A percentile compares a stretch with the other conserved stretches of the same genome.
These are phyloP conservation scores for Domatiomyces globalis DNA, from an alignment of 2,329 filamentous ascomycete species.

Conservation along the genomic window DNA sequence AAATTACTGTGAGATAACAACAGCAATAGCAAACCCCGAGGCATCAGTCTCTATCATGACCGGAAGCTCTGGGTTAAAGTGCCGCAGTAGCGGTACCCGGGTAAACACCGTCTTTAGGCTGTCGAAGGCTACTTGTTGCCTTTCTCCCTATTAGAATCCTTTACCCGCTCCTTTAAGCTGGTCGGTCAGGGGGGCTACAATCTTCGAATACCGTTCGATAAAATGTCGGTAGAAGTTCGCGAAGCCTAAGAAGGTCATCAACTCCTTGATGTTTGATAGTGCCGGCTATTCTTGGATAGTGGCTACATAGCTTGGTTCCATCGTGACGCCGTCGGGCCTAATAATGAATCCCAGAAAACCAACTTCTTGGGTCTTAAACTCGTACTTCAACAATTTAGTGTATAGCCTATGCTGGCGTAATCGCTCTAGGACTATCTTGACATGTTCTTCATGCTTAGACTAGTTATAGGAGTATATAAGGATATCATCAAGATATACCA, in stretches of 20 bases:
- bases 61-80: conserved; percentile 10
- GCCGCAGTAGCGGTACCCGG: conserved; percentile 5
- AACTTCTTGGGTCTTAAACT: conserved; percentile 11
- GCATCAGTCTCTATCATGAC: conserved; percentile 16
- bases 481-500: conserved; percentile 19
- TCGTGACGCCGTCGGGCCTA: conserved; percentile 5
- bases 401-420: conserved; percentile 2
- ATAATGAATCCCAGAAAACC: conserved; percentile 14
- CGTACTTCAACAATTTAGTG: conserved; percentile 8
- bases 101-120: conserved; percentile 14
- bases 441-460: conserved; percentile 9
- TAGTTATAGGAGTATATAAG: conserved; percentile 18
- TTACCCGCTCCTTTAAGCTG: conserved; percentile 11
- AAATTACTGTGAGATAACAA: conserved; percentile 11
- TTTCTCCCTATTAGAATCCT: conserved; percentile 4
- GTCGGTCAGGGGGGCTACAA: conserved; percentile 15
- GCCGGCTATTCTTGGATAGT: conserved; percentile 13
- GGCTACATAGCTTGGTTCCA: conserved; percentile 11
- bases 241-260: conserved; percentile 21
- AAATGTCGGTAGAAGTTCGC: conserved; percentile 24
- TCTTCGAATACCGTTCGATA: conserved; percentile 18
- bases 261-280: conserved; percentile 9
- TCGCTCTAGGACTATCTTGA: conserved; percentile 7
- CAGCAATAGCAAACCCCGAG: conserved; percentile 10
- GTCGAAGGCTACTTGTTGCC: conserved; percentile 13